phyloP scores from a whole-genome alignment of 2,329 filamentous ascomycete genomes.

The Acarospora socialis region DNA sequence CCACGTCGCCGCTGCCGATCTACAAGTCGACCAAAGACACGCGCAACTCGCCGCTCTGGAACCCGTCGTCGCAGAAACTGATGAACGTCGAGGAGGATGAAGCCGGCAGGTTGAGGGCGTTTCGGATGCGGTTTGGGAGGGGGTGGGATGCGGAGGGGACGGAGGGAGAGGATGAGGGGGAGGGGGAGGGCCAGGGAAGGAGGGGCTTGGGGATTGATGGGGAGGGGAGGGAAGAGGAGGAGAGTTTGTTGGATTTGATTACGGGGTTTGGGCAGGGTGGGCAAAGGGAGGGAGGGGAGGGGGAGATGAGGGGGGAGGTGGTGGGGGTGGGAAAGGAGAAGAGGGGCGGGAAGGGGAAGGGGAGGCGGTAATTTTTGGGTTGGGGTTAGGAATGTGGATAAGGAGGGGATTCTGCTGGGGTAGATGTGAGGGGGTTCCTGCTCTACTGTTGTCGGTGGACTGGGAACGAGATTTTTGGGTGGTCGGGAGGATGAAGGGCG shows the following conservation, averaged over 20 bases:
- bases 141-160: conserved; percentile 55
- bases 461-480: no score
- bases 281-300: conserved; percentile 24
- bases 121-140: conserved; percentile 70
- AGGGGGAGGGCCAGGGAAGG: conserved; percentile 21
- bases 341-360: conserved; percentile 11
- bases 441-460: no score
- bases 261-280: conserved; percentile 30
- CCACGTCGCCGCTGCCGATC: conserved; percentile 38
- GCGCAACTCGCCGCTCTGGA: conserved; percentile 82
- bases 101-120: conserved; percentile 75
- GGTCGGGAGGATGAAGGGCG: no score
- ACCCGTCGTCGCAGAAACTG: conserved; percentile 67
- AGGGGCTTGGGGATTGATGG: no score
- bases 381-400: no score
- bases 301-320: conserved; percentile 24
- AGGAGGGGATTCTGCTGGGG: no score
- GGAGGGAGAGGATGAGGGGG: conserved; percentile 24
- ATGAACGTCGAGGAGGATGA: conserved; percentile 89
- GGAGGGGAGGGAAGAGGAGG: conserved; percentile 33
- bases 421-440: no score
- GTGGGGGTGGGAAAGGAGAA: conserved; percentile 14
- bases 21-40: conserved; percentile 63
- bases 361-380: no score
- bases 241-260: conserved; percentile 44